Conservation (phyloP, 352 stramenopile species). For the Phytopythium montanum region DNA sequence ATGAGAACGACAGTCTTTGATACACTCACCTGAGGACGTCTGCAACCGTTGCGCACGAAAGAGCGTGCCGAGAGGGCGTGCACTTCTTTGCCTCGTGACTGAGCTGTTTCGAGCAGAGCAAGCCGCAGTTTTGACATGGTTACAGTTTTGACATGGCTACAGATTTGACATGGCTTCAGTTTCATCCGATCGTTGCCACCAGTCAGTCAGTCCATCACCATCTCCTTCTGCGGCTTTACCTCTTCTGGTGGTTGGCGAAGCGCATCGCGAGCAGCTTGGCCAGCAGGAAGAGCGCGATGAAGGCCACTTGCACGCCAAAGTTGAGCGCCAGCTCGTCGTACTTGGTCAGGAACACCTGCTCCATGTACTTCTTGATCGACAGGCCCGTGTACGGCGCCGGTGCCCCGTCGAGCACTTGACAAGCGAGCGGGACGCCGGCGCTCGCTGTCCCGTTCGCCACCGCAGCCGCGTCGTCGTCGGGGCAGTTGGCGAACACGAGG, state of each 20-base stretch:
- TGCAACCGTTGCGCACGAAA: too few relatives aligned
- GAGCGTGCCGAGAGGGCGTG: too few relatives aligned
- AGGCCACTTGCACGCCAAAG: conserved; percentile 3
- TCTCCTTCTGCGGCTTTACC: conserved; percentile 5
- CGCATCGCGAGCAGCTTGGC: conserved; percentile 17
- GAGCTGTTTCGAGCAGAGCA: too few relatives aligned
- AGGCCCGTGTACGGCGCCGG: neutral
- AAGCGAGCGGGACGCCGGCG: neutral
- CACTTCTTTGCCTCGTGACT: too few relatives aligned
- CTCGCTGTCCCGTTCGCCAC: neutral
- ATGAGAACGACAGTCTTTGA: too few relatives aligned
- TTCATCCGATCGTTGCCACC: too few relatives aligned
- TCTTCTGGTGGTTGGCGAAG: conserved; percentile 33
- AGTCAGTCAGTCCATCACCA: too few relatives aligned
- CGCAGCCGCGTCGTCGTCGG: neutral
- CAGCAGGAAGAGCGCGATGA: conserved; percentile 12
- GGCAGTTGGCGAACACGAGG: conserved; percentile 17
- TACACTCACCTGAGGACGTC: too few relatives aligned
- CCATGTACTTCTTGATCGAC: conserved; percentile 9
- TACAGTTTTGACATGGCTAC: too few relatives aligned
- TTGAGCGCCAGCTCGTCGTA: conserved; percentile 2
- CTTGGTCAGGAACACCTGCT: conserved; percentile 3
- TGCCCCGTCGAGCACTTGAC: neutral
- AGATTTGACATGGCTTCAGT: too few relatives aligned
- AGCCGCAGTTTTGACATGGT: too few relatives aligned